Evolutionary conservation across 257 asterid species (phyloP).

Genomic region (Cruciata laevipes): DNA sequence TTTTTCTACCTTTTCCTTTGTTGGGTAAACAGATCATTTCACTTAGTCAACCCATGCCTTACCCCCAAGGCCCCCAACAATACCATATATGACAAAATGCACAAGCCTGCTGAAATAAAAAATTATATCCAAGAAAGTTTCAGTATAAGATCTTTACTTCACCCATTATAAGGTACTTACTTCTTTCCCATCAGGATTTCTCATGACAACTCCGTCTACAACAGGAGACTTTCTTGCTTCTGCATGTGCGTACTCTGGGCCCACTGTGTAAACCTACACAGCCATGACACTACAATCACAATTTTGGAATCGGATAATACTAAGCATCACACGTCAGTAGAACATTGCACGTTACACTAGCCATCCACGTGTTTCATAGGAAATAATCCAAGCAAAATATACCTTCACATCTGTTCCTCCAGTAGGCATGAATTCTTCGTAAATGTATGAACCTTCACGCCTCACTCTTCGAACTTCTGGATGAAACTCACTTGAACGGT

Average conservation of each 20-base stretch:
- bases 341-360: background rate
- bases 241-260: conserved; percentile 98
- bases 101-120: background rate
- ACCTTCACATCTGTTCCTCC: conserved; percentile 99
- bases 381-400: background rate
- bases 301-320: conserved; percentile 10
- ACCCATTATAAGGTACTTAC: conserved; percentile 34
- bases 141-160: background rate
- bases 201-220: conserved; percentile 99
- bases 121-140: background rate
- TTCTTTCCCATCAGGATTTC: conserved; percentile 98
- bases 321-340: background rate
- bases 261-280: conserved; percentile 83
- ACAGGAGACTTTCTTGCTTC: conserved; percentile 99
- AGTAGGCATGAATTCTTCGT: conserved; percentile 99
- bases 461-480: conserved; percentile 96
- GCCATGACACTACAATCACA: conserved; percentile 4
- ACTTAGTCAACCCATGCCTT: background rate
- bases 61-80: background rate
- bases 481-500: conserved; percentile 96
- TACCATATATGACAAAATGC: background rate
- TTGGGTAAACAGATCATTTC: background rate
- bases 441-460: conserved; percentile 97
- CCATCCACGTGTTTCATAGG: background rate
- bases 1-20: background rate